Conservation (phyloP, 495 filamentous ascomycete genomes). For the Penicillium subrubescens region DNA sequence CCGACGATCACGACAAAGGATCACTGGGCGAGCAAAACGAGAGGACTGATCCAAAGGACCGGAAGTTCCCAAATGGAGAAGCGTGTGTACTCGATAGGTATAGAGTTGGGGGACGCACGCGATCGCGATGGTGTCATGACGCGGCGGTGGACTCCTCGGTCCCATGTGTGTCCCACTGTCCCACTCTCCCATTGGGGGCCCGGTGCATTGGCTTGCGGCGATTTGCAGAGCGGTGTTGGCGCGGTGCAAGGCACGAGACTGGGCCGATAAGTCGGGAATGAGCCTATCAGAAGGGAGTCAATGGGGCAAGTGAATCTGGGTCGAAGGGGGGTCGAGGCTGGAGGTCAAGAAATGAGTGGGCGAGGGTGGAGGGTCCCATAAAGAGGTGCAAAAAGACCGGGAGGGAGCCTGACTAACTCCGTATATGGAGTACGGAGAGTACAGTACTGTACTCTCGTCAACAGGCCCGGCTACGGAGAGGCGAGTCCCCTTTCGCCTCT, state of each 20-base stretch:
- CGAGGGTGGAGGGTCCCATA: not conserved
- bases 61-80: not conserved
- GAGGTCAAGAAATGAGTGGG: constrained; percentile 12
- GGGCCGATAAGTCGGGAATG: constrained; percentile 17
- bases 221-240: not conserved
- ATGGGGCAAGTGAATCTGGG: constrained; percentile 16
- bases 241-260: constrained; percentile 17
- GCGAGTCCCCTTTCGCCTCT: constrained; percentile 17
- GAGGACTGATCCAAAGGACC: not conserved
- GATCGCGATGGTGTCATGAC: constrained; percentile 13
- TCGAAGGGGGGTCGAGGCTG: not conserved
- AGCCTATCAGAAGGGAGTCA: constrained; percentile 23
- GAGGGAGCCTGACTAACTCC: not conserved
- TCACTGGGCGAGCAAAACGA: constrained; percentile 13
- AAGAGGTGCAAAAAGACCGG: not conserved
- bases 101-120: not conserved
- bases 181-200: constrained; percentile 7
- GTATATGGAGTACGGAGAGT: not conserved
- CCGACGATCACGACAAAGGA: constrained; percentile 30
- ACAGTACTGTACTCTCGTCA: not conserved
- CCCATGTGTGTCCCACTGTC: constrained; percentile 13
- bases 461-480: not conserved
- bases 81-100: not conserved
- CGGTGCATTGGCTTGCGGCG: constrained; percentile 2
- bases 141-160: constrained; percentile 15